Conservation (phyloP, 257 asterid genomes). For the Leonotis leonurus region DNA sequence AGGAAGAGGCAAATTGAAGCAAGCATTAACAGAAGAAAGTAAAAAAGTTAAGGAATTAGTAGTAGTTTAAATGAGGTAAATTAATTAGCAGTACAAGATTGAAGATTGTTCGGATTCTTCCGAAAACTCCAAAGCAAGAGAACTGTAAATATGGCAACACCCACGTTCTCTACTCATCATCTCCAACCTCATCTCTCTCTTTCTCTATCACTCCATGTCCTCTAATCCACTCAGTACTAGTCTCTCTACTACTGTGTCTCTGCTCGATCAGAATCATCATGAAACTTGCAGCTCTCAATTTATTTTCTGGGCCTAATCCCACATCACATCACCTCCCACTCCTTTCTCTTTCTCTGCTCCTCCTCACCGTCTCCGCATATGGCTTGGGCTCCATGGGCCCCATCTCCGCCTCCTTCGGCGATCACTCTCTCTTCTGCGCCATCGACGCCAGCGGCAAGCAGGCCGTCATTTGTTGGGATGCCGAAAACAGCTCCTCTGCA, state of each 20-base stretch:
- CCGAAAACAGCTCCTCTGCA: conserved; percentile 31
- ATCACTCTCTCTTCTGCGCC: conserved; percentile 62
- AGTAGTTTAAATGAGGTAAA: too few relatives aligned
- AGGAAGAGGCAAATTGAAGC: background rate
- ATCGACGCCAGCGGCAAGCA: conserved; percentile 95
- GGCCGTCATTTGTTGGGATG: conserved; percentile 82
- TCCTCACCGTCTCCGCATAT: conserved; percentile 30
- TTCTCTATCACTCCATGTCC: conserved; percentile 34
- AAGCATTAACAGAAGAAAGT: background rate
- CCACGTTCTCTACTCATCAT: conserved; percentile 47
- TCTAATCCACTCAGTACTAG: conserved; percentile 2
- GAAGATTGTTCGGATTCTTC: too few relatives aligned
- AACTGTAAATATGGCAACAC: conserved; percentile 38
- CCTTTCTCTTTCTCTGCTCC: conserved; percentile 18
- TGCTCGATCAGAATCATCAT: conserved; percentile 14
- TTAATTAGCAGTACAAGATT: too few relatives aligned
- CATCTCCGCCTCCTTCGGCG: conserved; percentile 76
- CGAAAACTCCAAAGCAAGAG: conserved; percentile 8
- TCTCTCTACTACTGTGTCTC: background rate
- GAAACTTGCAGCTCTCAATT: conserved; percentile 1
- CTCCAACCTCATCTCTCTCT: conserved; percentile 14
- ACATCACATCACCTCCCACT: background rate
- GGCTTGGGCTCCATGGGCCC: conserved; percentile 89
- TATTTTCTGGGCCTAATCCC: conserved; percentile 8
- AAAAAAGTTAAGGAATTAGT: too few relatives aligned